These are phyloP conservation scores for Antrodiella citrinella DNA, from an alignment of 768 basidiomycete genomes.

Conservation along the genomic window DNA sequence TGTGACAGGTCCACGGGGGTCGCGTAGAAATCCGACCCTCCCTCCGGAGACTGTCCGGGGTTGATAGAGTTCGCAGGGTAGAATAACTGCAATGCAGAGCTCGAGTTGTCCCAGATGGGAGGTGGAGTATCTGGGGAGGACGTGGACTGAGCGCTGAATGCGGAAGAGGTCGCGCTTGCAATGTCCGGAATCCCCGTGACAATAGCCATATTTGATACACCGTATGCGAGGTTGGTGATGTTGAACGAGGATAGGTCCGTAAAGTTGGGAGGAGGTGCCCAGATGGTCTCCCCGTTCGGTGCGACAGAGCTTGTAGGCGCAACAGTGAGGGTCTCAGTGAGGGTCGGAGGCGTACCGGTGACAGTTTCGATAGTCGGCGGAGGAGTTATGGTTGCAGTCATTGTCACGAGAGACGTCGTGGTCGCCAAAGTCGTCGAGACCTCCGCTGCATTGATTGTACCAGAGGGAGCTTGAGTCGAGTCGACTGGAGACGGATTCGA, in stretches of 20 bases:
- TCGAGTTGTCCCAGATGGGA: constrained; percentile 22
- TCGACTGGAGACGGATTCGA: not conserved
- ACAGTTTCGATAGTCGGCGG: not conserved
- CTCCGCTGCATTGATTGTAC: not conserved
- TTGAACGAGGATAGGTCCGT: constrained; percentile 54
- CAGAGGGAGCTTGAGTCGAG: not conserved
- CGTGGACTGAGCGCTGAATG: constrained; percentile 12
- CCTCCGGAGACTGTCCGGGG: constrained; percentile 51
- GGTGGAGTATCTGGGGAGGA: constrained; percentile 6
- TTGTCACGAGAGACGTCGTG: not conserved
- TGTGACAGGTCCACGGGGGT: constrained; percentile 34
- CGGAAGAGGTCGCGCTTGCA: constrained; percentile 20
- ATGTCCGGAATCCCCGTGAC: constrained; percentile 38
- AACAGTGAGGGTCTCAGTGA: not conserved
- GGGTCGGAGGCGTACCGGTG: not conserved
- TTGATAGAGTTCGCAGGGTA: constrained; percentile 68
- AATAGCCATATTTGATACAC: constrained; percentile 46
- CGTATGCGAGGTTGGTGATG: constrained; percentile 46
- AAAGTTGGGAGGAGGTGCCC: constrained; percentile 46
- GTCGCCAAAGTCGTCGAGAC: not conserved
- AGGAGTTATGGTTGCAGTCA: not conserved
- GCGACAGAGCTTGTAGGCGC: not conserved
- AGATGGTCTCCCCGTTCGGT: constrained; percentile 20
- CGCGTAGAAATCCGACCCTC: constrained; percentile 69
- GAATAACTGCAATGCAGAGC: constrained; percentile 48